phyloP scores from a whole-genome alignment of 345 rosid species.

The Eucalyptus erythrocorys region DNA sequence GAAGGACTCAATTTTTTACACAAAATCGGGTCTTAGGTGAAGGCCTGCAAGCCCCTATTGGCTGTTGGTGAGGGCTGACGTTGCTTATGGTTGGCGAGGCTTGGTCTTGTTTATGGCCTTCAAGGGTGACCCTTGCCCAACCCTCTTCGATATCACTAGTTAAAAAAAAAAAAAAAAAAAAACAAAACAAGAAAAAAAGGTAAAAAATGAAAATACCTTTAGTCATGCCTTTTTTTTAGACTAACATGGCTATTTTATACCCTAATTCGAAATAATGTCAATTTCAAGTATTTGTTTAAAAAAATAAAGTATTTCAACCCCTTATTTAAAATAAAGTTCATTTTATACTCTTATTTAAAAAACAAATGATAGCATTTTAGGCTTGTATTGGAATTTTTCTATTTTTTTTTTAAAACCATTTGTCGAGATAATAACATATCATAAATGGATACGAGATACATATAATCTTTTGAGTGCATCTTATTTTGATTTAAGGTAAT shows the following conservation, averaged over 20 bases:
- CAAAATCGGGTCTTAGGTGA: background rate
- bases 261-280: rapidly evolving
- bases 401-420: background rate
- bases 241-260: no score
- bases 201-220: no score
- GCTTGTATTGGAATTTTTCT: no score
- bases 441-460: background rate
- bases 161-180: rapidly evolving
- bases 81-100: no score
- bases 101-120: rapidly evolving
- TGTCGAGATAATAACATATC: background rate
- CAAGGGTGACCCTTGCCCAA: rapidly evolving
- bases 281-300: no score
- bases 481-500: background rate
- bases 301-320: no score
- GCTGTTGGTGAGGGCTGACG: no score
- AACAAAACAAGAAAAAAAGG: no score
- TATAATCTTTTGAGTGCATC: background rate
- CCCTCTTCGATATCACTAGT: rapidly evolving
- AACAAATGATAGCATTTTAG: no score
- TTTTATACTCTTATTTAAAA: rapidly evolving
- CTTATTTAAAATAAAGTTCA: no score
- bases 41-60: background rate
- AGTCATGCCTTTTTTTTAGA: rapidly evolving
- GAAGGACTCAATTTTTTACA: background rate